Evolutionary conservation across 139 green algal species (phyloP).

Genomic region (Chlorella sorokiniana): DNA sequence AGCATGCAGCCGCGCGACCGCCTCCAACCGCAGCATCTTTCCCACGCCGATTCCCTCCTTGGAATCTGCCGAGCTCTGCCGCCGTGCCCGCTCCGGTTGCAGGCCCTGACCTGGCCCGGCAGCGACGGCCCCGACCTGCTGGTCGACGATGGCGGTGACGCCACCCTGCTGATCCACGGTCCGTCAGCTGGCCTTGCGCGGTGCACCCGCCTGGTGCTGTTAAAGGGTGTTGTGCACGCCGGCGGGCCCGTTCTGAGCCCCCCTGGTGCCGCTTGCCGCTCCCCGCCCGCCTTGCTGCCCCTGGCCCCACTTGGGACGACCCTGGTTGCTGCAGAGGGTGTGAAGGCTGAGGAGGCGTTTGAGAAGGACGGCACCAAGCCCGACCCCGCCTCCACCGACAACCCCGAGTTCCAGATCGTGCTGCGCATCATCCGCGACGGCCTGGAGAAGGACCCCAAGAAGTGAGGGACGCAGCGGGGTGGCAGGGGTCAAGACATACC

Average conservation of each 20-base stretch:
- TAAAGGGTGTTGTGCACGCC: too few relatives aligned
- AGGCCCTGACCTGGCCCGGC: constrained; percentile 87
- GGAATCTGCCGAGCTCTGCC: too few relatives aligned
- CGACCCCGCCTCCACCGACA: constrained; percentile 94
- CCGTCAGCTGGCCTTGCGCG: not conserved
- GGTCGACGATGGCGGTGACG: constrained; percentile 98
- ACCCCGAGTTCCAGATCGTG: constrained; percentile 99
- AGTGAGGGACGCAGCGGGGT: constrained; percentile 10
- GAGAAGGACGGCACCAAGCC: constrained; percentile 91
- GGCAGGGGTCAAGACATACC: too few relatives aligned
- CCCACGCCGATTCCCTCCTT: too few relatives aligned
- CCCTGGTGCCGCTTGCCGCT: not conserved
- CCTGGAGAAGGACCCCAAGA: constrained; percentile 65
- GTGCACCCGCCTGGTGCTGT: too few relatives aligned
- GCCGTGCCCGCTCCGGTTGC: too few relatives aligned
- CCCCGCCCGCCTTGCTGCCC: not conserved
- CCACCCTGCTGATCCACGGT: constrained; percentile 99
- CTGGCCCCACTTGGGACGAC: not conserved
- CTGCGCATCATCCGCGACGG: constrained; percentile 89
- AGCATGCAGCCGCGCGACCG: too few relatives aligned
- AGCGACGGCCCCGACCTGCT: constrained; percentile 91
- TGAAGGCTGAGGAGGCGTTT: constrained; percentile 94
- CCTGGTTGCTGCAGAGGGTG: constrained; percentile 75
- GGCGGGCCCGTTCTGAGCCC: too few relatives aligned
- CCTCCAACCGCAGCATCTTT: too few relatives aligned